Base-by-base conservation (phyloP, 2,329 filamentous ascomycete genomes). In the Fusarium transvaalense region DNA sequence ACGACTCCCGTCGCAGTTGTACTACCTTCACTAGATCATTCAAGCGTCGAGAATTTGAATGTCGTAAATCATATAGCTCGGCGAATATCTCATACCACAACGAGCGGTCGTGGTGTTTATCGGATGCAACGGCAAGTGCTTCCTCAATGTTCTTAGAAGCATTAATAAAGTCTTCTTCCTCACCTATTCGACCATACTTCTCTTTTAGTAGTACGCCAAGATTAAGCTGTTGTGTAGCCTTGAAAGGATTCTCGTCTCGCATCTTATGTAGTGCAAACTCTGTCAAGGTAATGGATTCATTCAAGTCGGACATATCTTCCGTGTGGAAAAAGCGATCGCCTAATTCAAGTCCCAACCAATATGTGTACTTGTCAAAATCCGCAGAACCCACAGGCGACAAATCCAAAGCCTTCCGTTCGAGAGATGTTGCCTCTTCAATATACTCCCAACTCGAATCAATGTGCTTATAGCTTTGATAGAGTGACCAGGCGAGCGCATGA, bases 211-310 rank as follows among this genome's bases (percentile, higher is more conserved):
- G 27, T 2, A 53, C 2, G 0, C 46, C 47, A 0, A 53, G n/a
- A 31, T 57, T 57, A 1, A 14, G 5, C 5, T 35, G 23, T 4
- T 29, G 46, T 0, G n/a, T 2, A 1, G 13, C 6, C 1, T 2
- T 53, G 4, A 10, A 42, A 1, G 23, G n/a, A 2, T 5, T 14
- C 1, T 10, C 5, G 0, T 17, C 37, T 2, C 14, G 8, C 5
- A 37, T 15, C 5, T n/a, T 32, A 1, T 37, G 5, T 2, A 57
- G 12, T 2, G 55, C 19, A 0, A 12, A 6, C 23, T 14, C 9
- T 1, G 52, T 37, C 0, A 57, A 9, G 4, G 5, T 0, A 6
- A 57, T 53, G 14, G 47, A 32, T 10, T 56, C 39, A 8, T 56
- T 5, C 4, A 46, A 1, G 6, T 32, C 13, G 4, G 9, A 2